Evolutionary conservation across 805 yeast species (phyloP).

Genomic region (Monosporozyma siamensis): DNA sequence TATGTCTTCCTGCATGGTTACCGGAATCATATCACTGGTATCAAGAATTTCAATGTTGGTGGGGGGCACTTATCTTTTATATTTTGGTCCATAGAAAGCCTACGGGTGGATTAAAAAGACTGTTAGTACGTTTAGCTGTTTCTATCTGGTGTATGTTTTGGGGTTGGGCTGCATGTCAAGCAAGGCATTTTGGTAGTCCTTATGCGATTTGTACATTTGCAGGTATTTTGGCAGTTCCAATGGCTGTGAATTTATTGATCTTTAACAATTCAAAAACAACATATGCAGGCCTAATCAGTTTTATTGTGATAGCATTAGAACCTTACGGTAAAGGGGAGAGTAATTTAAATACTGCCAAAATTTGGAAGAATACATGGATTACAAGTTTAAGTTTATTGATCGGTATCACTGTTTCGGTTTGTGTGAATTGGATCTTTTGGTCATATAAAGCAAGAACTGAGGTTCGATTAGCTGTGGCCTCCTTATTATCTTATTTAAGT

Average conservation of each 20-base stretch:
- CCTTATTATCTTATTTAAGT: slow-evolving; percentile 34
- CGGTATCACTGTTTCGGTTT: slow-evolving; percentile 32
- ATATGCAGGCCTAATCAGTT: slow-evolving; percentile 33
- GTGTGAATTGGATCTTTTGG: slow-evolving; percentile 40
- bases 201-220: slow-evolving; percentile 36
- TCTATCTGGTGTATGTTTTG: slow-evolving; percentile 37
- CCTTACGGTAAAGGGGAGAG: slow-evolving; percentile 16
- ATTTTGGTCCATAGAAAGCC: slow-evolving; percentile 35
- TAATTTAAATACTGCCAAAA: slow-evolving; percentile 14
- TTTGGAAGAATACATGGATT: slow-evolving; percentile 35
- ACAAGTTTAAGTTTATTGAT: slow-evolving; percentile 33
- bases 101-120: slow-evolving; percentile 30
- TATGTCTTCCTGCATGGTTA: slow-evolving; percentile 39
- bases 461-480: slow-evolving; percentile 32
- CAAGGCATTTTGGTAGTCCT: slow-evolving; percentile 31
- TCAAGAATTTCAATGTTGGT: slow-evolving; percentile 34
- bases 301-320: slow-evolving; percentile 33
- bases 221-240: slow-evolving; percentile 28
- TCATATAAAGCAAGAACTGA: slow-evolving; percentile 39
- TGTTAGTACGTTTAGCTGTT: slow-evolving; percentile 28
- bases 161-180: slow-evolving; percentile 39
- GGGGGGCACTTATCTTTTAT: slow-evolving; percentile 34
- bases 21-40: slow-evolving; percentile 36
- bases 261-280: slow-evolving; percentile 37
- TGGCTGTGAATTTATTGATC: slow-evolving; percentile 30